These are phyloP conservation scores for Globisporangium recalcitrans DNA, from an alignment of 352 stramenopile species.

Conservation along the genomic window DNA sequence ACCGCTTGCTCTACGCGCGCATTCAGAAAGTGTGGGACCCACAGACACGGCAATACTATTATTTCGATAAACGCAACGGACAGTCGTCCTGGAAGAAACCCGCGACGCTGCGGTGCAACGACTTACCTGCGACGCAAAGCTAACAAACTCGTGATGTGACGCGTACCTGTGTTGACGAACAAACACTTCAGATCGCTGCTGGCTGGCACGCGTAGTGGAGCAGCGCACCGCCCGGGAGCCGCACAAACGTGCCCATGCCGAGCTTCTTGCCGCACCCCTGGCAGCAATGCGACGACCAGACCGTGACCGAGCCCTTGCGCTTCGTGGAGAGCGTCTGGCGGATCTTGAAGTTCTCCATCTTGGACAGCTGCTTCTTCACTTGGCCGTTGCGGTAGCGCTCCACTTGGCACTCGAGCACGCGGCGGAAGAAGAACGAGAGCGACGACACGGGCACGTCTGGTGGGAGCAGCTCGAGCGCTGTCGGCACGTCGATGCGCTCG, in stretches of 20 bases:
- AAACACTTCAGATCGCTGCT: background rate
- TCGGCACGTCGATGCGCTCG: slow-evolving; percentile 76
- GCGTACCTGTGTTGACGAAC: no score
- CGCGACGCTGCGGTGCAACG: slow-evolving; percentile 39
- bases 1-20: slow-evolving; percentile 33
- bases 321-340: slow-evolving; percentile 58
- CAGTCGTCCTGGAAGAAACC: slow-evolving; percentile 79
- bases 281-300: slow-evolving; percentile 75
- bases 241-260: slow-evolving; percentile 64
- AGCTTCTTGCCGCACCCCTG: slow-evolving; percentile 66
- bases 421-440: slow-evolving; percentile 60
- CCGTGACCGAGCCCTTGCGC: slow-evolving; percentile 61
- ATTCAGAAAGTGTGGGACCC: slow-evolving; percentile 73
- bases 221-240: slow-evolving; percentile 46
- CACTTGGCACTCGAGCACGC: slow-evolving; percentile 71
- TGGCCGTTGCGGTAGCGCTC: slow-evolving; percentile 72
- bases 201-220: slow-evolving; percentile 79
- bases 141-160: background rate
- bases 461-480: slow-evolving; percentile 67
- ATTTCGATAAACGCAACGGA: slow-evolving; percentile 72
- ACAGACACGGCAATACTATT: slow-evolving; percentile 66
- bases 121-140: slow-evolving; percentile 19
- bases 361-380: slow-evolving; percentile 83
- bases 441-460: slow-evolving; percentile 42
- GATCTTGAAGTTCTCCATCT: slow-evolving; percentile 86